A percentile compares a stretch with the other conserved stretches of the same genome.
These are phyloP conservation scores for Syzygium grande DNA, from an alignment of 345 rosid genomes.

Conservation along the genomic window DNA sequence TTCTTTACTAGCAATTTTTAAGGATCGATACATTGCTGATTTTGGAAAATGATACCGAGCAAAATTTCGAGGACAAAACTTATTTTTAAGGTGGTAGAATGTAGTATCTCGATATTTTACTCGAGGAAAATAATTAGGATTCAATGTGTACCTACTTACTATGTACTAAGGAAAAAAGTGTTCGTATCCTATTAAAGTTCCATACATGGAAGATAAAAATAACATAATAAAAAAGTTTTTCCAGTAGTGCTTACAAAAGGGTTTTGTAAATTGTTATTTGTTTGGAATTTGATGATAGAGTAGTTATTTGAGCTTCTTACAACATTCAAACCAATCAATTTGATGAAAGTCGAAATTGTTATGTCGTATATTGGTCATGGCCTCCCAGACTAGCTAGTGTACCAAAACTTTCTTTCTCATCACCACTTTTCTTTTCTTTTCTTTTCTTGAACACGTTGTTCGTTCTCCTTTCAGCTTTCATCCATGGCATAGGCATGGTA, in stretches of 20 bases:
- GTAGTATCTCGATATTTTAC: neutral
- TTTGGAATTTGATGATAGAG: neutral
- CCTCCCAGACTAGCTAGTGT: neutral
- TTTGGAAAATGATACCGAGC: neutral
- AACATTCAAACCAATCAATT: neutral
- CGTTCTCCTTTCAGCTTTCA: neutral
- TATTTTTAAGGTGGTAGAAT: neutral
- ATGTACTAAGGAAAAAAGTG: neutral
- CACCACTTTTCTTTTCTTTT: neutral
- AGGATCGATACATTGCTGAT: neutral
- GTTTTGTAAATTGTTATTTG: neutral
- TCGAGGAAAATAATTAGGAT: neutral
- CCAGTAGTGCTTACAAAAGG: neutral
- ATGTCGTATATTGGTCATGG: neutral
- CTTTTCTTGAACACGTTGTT: neutral
- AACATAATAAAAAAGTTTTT: neutral
- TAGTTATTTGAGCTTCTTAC: neutral
- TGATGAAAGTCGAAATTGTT: no score
- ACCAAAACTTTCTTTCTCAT: neutral
- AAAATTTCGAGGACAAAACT: neutral
- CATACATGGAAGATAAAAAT: neutral
- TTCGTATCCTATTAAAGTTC: neutral
- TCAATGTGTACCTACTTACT: neutral
- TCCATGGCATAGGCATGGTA: no score
- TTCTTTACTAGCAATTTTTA: neutral